Conservation (phyloP, 345 rosid species). For the Isatis tinctoria region DNA sequence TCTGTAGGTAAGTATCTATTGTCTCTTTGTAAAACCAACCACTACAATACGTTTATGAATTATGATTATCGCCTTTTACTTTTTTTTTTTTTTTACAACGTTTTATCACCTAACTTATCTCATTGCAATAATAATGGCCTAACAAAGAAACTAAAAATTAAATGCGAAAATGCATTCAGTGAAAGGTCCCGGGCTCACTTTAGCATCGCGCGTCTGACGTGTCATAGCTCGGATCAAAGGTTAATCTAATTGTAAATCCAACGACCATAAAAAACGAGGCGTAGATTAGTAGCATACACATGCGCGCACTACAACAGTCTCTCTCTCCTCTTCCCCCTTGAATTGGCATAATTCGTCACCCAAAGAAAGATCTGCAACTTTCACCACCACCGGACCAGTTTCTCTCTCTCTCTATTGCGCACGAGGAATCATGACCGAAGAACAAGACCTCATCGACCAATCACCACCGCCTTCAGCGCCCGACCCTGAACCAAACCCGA, state of each 20-base stretch:
- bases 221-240: constrained; percentile 4
- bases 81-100: background rate
- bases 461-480: constrained; percentile 41
- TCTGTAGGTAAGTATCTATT: background rate
- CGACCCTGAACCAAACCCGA: constrained; percentile 35
- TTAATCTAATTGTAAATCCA: constrained; percentile 8
- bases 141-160: background rate
- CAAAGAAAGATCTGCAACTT: constrained; percentile 39
- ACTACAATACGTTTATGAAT: background rate
- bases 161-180: constrained; percentile 15
- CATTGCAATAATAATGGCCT: constrained; percentile 3
- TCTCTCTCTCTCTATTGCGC: constrained; percentile 4
- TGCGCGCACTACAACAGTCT: background rate
- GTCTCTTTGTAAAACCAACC: background rate
- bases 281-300: constrained; percentile 13
- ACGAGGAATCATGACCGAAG: constrained; percentile 45
- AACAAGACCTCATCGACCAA: constrained; percentile 41
- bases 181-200: background rate
- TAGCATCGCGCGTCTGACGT: constrained; percentile 8
- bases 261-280: constrained; percentile 8
- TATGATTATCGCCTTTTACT: background rate
- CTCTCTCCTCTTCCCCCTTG: constrained; percentile 6
- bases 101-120: constrained; percentile 6
- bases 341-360: constrained; percentile 27
- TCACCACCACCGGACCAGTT: constrained; percentile 27